Conservation (phyloP, 805 yeast genomes). For the Spathaspora girioi region DNA sequence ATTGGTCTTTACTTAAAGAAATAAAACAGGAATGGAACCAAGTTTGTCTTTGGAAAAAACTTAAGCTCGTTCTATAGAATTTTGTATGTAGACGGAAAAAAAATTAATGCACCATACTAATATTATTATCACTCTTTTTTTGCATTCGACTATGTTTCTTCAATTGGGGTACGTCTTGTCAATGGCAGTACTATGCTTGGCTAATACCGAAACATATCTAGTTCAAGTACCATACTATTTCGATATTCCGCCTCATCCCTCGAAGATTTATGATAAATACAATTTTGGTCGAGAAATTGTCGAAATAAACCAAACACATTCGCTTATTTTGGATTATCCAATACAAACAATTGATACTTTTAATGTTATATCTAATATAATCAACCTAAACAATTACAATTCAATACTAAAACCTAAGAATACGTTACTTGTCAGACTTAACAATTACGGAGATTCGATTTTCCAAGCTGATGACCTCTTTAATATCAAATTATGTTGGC, state of each 20-base stretch:
- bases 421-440: slow-evolving; percentile 25
- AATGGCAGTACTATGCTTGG: slow-evolving; percentile 10
- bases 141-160: background rate
- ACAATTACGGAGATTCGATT: slow-evolving; percentile 28
- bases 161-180: background rate
- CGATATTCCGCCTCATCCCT: slow-evolving; percentile 22
- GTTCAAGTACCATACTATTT: slow-evolving; percentile 32
- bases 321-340: slow-evolving; percentile 21
- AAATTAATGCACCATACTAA: background rate
- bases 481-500: slow-evolving; percentile 34
- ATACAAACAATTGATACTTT: slow-evolving; percentile 14
- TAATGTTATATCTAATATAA: background rate
- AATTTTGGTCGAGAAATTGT: slow-evolving; percentile 5
- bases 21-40: slow-evolving; percentile 4
- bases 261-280: background rate
- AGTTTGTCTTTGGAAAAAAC: slow-evolving; percentile 4
- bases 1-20: slow-evolving; percentile 2
- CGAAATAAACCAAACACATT: slow-evolving; percentile 18
- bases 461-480: slow-evolving; percentile 23
- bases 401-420: slow-evolving; percentile 7
- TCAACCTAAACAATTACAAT: slow-evolving; percentile 8
- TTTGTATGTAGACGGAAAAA: background rate
- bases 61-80: slow-evolving; percentile 1
- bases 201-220: slow-evolving; percentile 37
- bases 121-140: background rate